Base-by-base conservation (phyloP, 176 grass and related monocot species). In the Bonia amplexicaulis region DNA sequence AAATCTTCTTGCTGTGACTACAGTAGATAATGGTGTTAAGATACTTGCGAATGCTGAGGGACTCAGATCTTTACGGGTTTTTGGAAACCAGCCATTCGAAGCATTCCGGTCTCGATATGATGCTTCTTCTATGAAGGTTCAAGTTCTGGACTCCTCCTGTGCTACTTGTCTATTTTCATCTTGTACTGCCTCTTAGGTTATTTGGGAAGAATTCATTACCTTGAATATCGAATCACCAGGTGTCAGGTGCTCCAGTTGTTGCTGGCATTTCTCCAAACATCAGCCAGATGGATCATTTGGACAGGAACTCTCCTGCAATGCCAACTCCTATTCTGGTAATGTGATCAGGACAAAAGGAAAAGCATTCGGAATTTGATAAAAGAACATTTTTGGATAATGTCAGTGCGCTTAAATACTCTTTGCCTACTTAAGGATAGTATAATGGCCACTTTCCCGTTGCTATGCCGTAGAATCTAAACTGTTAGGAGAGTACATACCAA, bases 31-130 rank as follows among this genome's bases (percentile, higher is more conserved):
- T 55, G 81, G 90, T 69, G 27, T 91, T 77, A 91, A 91, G 53
- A 88, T 91, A 85, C 82, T 91, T 16, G 90, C 90, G 16, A 91
- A 91, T 88, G 59, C 52, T 53, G 87, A 87, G 75, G 90, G 90
- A 27, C 59, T 92, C 57, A 83, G 46, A 73, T 79, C 68, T 26
- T 78, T 89, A 69, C 67, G 62, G 67, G 26, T 72, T 53, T 79
- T 84, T 77, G 77, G 69, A 57, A 75, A 20, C 15, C 73, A 82
- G 47, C 29, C 90, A 41, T 76, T 91, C 55, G 90, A 91, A 80
- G 54, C 79, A 66, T 92, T 92, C 47, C 84, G 78, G 73, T 33
- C 86, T 31, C 90, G 80, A 84, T 86, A 83, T 84, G 90, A 92
- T 67, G 55, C 86, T 81, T 85, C 82, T 82, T 26, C 81, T 73